phyloP scores from a whole-genome alignment of 2,329 filamentous ascomycete species.

The Microascus cirrosus region DNA sequence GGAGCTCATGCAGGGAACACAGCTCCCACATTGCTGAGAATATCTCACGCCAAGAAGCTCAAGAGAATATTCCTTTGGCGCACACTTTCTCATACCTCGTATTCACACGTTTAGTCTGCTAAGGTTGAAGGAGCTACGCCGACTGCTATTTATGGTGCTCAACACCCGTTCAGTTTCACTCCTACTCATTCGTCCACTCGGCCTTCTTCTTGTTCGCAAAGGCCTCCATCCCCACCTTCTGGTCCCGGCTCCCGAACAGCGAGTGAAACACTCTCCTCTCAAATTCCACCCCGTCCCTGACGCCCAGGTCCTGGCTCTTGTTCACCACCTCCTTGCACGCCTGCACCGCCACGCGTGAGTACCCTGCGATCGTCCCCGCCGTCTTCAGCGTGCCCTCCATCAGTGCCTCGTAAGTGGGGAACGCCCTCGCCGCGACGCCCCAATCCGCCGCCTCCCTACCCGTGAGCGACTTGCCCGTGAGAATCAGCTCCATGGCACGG shows the following conservation, averaged over 20 bases:
- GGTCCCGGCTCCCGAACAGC: constrained; percentile 87
- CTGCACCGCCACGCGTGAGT: constrained; percentile 77
- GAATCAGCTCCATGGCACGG: constrained; percentile 81
- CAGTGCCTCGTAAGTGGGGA: constrained; percentile 69
- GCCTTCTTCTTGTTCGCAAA: constrained; percentile 93
- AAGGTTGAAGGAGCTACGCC: too few species aligned
- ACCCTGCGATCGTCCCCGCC: constrained; percentile 79
- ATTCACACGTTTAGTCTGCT: too few species aligned
- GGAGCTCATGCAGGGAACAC: too few species aligned
- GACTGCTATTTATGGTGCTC: background rate
- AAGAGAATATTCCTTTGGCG: too few species aligned
- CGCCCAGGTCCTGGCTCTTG: constrained; percentile 85
- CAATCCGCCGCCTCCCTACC: constrained; percentile 79
- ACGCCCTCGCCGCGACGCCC: constrained; percentile 78
- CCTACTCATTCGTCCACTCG: constrained; percentile 59
- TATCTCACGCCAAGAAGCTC: too few species aligned
- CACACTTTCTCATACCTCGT: too few species aligned
- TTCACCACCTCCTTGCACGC: constrained; percentile 97
- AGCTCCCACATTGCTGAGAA: too few species aligned
- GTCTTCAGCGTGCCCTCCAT: constrained; percentile 72
- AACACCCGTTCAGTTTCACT: background rate
- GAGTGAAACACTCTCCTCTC: constrained; percentile 89
- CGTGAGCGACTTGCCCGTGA: constrained; percentile 75
- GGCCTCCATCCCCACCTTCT: constrained; percentile 94
- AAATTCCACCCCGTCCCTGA: constrained; percentile 88